phyloP scores from a whole-genome alignment of 257 asterid genomes.

The Parsonsia alboflavescens region DNA sequence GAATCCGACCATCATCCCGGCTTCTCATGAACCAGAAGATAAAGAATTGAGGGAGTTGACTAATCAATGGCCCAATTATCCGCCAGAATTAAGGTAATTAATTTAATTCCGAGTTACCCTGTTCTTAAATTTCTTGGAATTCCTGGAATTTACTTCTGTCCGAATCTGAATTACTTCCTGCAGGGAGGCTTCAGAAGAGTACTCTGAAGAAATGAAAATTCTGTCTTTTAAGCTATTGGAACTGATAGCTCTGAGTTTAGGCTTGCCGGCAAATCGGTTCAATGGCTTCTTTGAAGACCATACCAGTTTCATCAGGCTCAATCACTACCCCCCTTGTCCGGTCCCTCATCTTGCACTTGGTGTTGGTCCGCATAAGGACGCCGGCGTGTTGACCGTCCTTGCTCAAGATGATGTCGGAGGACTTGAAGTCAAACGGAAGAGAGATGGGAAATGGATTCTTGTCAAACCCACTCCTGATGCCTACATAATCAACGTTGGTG shows the following conservation, averaged over 20 bases:
- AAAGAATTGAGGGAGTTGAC: slow-evolving; percentile 29
- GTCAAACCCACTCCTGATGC: slow-evolving; percentile 67
- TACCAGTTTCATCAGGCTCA: slow-evolving; percentile 56
- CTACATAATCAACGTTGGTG: slow-evolving; percentile 65
- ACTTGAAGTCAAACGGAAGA: slow-evolving; percentile 62
- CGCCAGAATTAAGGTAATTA: slow-evolving; percentile 41
- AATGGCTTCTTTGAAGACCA: slow-evolving; percentile 46
- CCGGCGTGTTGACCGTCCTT: slow-evolving; percentile 51
- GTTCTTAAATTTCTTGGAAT: background rate
- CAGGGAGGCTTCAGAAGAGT: slow-evolving; percentile 58
- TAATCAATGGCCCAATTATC: slow-evolving; percentile 46
- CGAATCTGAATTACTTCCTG: no score
- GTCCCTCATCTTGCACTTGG: slow-evolving; percentile 72
- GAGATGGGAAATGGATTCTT: slow-evolving; percentile 67
- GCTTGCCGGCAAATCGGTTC: slow-evolving; percentile 38
- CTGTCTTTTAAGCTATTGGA: slow-evolving; percentile 46
- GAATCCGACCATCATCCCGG: slow-evolving; percentile 39
- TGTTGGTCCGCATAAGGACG: slow-evolving; percentile 69
- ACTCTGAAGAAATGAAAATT: slow-evolving; percentile 44
- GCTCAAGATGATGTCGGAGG: slow-evolving; percentile 79
- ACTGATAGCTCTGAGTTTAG: slow-evolving; percentile 57
- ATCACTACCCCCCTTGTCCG: slow-evolving; percentile 70
- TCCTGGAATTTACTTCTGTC: no score
- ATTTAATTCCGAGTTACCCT: no score
- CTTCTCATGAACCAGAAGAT: slow-evolving; percentile 45